Evolutionary conservation across 2,329 filamentous ascomycete genomes (phyloP).

Genomic region (Fusarium sp.): DNA sequence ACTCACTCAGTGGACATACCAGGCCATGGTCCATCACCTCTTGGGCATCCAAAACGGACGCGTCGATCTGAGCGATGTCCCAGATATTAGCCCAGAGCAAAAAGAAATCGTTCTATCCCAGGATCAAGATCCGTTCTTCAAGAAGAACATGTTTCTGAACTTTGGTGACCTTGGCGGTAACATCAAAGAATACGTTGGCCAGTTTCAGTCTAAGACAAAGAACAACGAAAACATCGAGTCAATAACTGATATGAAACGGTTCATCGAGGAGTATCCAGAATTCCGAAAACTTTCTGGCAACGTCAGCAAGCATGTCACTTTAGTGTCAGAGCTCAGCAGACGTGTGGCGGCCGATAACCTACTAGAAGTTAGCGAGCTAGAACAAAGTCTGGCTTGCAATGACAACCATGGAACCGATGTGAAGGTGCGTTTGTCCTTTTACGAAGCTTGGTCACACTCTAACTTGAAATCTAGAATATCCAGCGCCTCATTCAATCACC

Average conservation of each 20-base stretch:
- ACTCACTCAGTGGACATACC: slow-evolving; percentile 98
- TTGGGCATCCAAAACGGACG: slow-evolving; percentile 96
- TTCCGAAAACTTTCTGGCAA: slow-evolving; percentile 98
- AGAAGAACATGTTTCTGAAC: slow-evolving; percentile 98
- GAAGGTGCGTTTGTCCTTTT: slow-evolving; percentile 72
- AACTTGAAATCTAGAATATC: slow-evolving; percentile 71
- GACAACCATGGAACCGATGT: slow-evolving; percentile 93
- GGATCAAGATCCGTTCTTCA: slow-evolving; percentile 99
- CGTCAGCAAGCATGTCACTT: slow-evolving; percentile 97
- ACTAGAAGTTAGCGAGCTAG: slow-evolving; percentile 96
- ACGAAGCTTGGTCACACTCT: slow-evolving; percentile 29
- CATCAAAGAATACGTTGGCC: slow-evolving; percentile 98
- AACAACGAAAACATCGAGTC: slow-evolving; percentile 96
- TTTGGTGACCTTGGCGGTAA: slow-evolving; percentile 96
- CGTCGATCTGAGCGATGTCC: slow-evolving; percentile 87
- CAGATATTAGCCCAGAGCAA: slow-evolving; percentile 87
- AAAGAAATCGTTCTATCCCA: slow-evolving; percentile 96
- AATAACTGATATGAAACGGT: slow-evolving; percentile 98
- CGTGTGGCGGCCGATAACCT: slow-evolving; percentile 88
- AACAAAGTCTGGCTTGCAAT: slow-evolving; percentile 96
- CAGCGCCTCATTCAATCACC: slow-evolving; percentile 89
- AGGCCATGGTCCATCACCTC: slow-evolving; percentile 99
- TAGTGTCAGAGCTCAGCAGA: slow-evolving; percentile 93
- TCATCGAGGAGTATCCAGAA: slow-evolving; percentile 98
- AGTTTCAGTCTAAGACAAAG: slow-evolving; percentile 98